Base-by-base conservation (phyloP, 805 yeast species). In the Candida sakaeoensis region DNA sequence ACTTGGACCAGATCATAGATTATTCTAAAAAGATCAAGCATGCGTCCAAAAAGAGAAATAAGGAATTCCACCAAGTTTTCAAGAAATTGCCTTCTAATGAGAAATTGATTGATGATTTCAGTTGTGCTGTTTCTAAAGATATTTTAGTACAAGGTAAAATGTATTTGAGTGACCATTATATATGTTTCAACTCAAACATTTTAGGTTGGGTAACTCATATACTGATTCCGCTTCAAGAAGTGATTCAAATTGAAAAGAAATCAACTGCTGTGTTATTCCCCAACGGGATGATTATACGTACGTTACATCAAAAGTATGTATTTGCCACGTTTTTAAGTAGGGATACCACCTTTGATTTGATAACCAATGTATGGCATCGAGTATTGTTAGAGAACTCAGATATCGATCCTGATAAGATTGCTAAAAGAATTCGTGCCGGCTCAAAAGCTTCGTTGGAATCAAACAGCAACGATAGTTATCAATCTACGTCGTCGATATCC, bases 221-320 rank as follows among this genome's bases (percentile, higher is more conserved):
- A 14, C 54, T 70, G 3, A 70, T 83, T 4, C 79, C 85, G 2
- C 65, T 80, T 38, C 73, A 68, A 40, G 85, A 82, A 48, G 77
- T 83, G 16, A 70, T 80, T 22, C 78, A 76, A 46, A 69, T 83
- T 15, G 83, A 79, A 45, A 82, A 82, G 56, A 77, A 72, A 54
- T 70, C 76, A 12, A 82, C 88, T 0, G 84, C 81, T 0, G 80
- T 79, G 0, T 63, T 83, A 12, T 80, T 83, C 44, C 88, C 88
- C 5, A 83, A 82, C 52, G 87, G 85, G 1, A 73, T 83, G 45
- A 70, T 73, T 32, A 71, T 83, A 16, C 72, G 76, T 41, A 82
- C 89, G 1, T 59, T 80, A 35, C 85, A 82, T 50, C 76, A 74
- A 18, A 77, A 73, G 49, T 79, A 75, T 53, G 69, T 72, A 0